Conservation (phyloP, 2,329 filamentous ascomycete species). For the Fusarium xylarioides region DNA sequence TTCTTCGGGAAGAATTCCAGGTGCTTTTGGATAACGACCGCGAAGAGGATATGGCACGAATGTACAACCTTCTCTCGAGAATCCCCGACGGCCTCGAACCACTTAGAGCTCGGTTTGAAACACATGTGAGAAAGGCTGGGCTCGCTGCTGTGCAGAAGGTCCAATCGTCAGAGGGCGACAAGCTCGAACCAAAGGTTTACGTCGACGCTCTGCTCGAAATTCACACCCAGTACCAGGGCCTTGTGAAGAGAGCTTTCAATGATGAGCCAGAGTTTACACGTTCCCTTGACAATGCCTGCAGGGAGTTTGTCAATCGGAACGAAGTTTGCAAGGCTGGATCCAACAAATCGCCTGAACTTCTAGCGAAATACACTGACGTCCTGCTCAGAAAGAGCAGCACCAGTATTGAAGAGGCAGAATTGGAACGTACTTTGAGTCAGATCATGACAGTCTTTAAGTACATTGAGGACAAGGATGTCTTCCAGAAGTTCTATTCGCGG, state of each 20-base stretch:
- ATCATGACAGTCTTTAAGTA: constrained; percentile 99
- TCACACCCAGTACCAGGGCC: constrained; percentile 88
- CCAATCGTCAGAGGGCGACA: constrained; percentile 83
- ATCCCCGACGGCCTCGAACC: constrained; percentile 94
- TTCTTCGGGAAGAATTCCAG: constrained; percentile 97
- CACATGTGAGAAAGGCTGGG: constrained; percentile 90
- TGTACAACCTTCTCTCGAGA: constrained; percentile 90
- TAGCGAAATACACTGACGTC: constrained; percentile 95
- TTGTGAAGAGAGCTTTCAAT: constrained; percentile 92
- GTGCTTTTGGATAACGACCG: constrained; percentile 91
- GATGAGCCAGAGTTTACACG: constrained; percentile 97
- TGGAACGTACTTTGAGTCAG: constrained; percentile 87
- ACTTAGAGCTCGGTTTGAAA: constrained; percentile 86
- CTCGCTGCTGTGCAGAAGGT: constrained; percentile 91
- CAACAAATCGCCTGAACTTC: constrained; percentile 90
- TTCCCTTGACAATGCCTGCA: constrained; percentile 94
- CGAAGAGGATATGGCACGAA: constrained; percentile 92
- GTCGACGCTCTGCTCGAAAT: constrained; percentile 95
- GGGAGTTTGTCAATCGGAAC: constrained; percentile 98
- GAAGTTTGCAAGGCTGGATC: constrained; percentile 93
- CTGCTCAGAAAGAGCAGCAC: constrained; percentile 92
- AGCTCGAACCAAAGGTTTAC: constrained; percentile 94
- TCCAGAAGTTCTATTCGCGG: constrained; percentile 98
- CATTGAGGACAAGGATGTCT: constrained; percentile 99
- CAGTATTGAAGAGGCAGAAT: constrained; percentile 90